A percentile compares a stretch with the other conserved stretches of the same genome.
phyloP scores from a whole-genome alignment of 345 rosid genomes.

The Geranium brycei region DNA sequence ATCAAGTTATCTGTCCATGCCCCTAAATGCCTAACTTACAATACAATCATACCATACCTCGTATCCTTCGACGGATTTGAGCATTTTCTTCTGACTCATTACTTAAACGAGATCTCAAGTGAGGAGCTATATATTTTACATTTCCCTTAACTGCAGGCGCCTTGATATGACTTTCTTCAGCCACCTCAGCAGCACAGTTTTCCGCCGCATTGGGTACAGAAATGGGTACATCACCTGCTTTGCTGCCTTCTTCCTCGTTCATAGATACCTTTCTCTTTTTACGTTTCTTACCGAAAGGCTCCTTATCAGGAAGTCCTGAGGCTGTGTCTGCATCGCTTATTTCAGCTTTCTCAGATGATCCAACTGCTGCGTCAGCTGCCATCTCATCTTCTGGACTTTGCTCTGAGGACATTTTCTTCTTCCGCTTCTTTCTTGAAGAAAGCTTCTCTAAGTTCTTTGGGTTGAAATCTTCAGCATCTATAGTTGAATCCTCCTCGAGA shows the following conservation, averaged over 20 bases:
- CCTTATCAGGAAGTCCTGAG: constrained; percentile 5
- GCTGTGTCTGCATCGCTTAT: constrained; percentile 2
- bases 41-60: constrained; percentile 39
- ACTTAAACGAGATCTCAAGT: constrained; percentile 39
- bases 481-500: constrained; percentile 23
- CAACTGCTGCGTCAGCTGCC: constrained; percentile 6
- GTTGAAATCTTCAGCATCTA: constrained; percentile 11
- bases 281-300: constrained; percentile 20
- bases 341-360: constrained; percentile 7
- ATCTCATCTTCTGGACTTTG: constrained; percentile 1
- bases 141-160: constrained; percentile 14
- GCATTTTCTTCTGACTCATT: constrained; percentile 56
- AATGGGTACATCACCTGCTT: constrained; percentile 8
- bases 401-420: constrained; percentile 3
- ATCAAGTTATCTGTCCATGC: constrained; percentile 10
- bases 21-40: constrained; percentile 1
- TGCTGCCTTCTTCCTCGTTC: constrained; percentile 18
- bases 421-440: constrained; percentile 8
- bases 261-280: constrained; percentile 31
- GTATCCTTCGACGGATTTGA: constrained; percentile 52
- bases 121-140: constrained; percentile 64
- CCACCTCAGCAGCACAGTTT: constrained; percentile 13
- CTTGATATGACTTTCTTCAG: constrained; percentile 14
- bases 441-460: background rate
- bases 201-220: constrained; percentile 18